Percentiles rank a stretch among this genome's conserved stretches.
Conservation (phyloP, 768 basidiomycete genomes). For the Suillus subaureus region DNA sequence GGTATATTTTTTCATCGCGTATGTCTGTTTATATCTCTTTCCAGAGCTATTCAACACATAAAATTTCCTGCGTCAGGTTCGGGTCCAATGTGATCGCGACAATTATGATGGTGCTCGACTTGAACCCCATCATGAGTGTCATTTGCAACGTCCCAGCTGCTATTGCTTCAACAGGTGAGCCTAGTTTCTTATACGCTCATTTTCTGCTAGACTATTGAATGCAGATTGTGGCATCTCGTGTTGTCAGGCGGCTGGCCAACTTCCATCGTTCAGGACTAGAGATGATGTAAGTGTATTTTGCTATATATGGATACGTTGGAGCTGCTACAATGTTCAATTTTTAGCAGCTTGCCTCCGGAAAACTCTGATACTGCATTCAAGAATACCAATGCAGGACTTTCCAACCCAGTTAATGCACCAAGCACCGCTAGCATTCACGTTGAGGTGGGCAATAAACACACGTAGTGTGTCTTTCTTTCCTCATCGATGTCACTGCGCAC, state of each 20-base stretch:
- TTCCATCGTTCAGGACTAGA: slow-evolving; percentile 36
- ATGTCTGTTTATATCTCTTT: slow-evolving; percentile 36
- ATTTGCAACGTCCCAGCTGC: slow-evolving; percentile 70
- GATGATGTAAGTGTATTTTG: slow-evolving; percentile 27
- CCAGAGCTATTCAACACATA: background rate
- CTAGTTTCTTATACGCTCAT: background rate
- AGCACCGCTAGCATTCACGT: slow-evolving; percentile 31
- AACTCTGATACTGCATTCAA: slow-evolving; percentile 22
- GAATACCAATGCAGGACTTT: slow-evolving; percentile 13
- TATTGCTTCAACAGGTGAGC: slow-evolving; percentile 51
- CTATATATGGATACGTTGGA: background rate
- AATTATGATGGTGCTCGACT: slow-evolving; percentile 64
- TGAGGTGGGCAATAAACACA: slow-evolving; percentile 28
- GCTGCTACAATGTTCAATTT: background rate
- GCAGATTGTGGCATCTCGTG: slow-evolving; percentile 61
- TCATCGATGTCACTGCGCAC: slow-evolving; percentile 9
- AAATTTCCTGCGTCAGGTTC: slow-evolving; percentile 30
- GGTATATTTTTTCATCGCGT: slow-evolving; percentile 78
- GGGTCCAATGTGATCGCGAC: slow-evolving; percentile 45
- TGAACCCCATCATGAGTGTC: slow-evolving; percentile 68
- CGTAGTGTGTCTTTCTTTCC: background rate
- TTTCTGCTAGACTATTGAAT: background rate
- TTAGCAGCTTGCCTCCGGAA: slow-evolving; percentile 21
- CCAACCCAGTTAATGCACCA: background rate
- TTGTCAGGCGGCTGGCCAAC: slow-evolving; percentile 59